A percentile compares a stretch with the other conserved stretches of the same genome.
Evolutionary conservation across 1,139 yeast species (phyloP).

Genomic region (Yamadazyma atlantica): DNA sequence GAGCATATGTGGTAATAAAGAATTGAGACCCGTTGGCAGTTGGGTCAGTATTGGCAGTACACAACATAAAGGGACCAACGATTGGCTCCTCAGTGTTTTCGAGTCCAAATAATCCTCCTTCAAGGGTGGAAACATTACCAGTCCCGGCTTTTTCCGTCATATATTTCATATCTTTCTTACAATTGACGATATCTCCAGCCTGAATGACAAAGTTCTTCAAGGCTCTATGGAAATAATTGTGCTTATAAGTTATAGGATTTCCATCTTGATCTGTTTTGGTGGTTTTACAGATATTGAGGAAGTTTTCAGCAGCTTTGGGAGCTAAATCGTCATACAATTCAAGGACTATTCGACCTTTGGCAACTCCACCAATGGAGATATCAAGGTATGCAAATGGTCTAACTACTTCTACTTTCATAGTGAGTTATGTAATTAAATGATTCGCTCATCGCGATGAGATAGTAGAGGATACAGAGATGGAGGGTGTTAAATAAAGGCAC

Average conservation of each 20-base stretch:
- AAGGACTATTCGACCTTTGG: slow-evolving; percentile 63
- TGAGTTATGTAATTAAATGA: no score
- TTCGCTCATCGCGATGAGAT: background rate
- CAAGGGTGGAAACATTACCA: slow-evolving; percentile 52
- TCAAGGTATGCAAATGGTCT: slow-evolving; percentile 55
- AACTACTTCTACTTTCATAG: slow-evolving; percentile 36
- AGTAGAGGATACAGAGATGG: no score
- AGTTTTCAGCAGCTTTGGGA: slow-evolving; percentile 60
- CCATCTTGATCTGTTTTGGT: slow-evolving; percentile 16
- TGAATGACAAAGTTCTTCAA: slow-evolving; percentile 80
- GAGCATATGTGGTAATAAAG: slow-evolving; percentile 70
- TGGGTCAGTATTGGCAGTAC: slow-evolving; percentile 67
- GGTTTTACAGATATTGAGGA: slow-evolving; percentile 41
- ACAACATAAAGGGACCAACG: slow-evolving; percentile 51
- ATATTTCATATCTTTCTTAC: slow-evolving; percentile 25
- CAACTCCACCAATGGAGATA: slow-evolving; percentile 45
- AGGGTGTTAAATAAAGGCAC: no score
- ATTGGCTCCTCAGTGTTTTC: slow-evolving; percentile 55
- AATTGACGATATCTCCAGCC: slow-evolving; percentile 59
- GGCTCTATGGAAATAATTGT: slow-evolving; percentile 62
- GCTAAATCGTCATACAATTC: slow-evolving; percentile 56
- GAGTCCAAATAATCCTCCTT: slow-evolving; percentile 48
- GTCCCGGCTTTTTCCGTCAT: slow-evolving; percentile 43
- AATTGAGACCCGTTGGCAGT: slow-evolving; percentile 73
- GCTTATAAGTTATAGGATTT: slow-evolving; percentile 29